Evolutionary conservation across 1,139 yeast genomes (phyloP).

Genomic region (Geotrichum candidum): DNA sequence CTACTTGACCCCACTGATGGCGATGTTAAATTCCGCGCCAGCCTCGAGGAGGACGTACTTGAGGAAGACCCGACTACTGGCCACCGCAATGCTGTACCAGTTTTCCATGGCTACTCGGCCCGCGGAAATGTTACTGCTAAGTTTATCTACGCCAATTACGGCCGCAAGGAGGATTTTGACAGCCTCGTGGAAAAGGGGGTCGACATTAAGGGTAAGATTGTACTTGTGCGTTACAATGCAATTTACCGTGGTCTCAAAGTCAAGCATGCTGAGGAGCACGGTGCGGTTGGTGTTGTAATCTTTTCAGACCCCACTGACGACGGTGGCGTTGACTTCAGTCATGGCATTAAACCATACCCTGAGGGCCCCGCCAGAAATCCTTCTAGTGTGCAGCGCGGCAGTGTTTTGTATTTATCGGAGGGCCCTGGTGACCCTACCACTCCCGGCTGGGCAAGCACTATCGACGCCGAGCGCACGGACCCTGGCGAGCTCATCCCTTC

Average conservation of each 20-base stretch:
- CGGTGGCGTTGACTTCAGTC: constrained; percentile 42
- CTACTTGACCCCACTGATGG: constrained; percentile 36
- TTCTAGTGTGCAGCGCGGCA: constrained; percentile 71
- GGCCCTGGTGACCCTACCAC: constrained; percentile 89
- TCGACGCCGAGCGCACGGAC: constrained; percentile 43
- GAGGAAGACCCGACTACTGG: constrained; percentile 64
- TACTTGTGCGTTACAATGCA: constrained; percentile 53
- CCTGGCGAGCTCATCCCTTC: constrained; percentile 48
- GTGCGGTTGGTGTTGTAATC: constrained; percentile 54
- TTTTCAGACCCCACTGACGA: constrained; percentile 69
- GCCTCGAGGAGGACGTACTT: constrained; percentile 64
- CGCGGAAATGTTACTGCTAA: constrained; percentile 58
- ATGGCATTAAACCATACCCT: constrained; percentile 56
- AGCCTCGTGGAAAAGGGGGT: constrained; percentile 43
- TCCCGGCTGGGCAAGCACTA: constrained; percentile 70
- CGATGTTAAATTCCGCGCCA: constrained; percentile 50
- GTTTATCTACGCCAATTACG: constrained; percentile 57
- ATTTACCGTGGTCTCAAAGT: constrained; percentile 64
- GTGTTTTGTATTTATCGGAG: constrained; percentile 69
- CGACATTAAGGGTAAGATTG: constrained; percentile 48
- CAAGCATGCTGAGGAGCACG: constrained; percentile 58
- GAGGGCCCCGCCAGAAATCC: constrained; percentile 67
- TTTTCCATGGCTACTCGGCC: constrained; percentile 66
- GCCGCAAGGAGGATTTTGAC: constrained; percentile 51
- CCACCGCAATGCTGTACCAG: constrained; percentile 47